These are phyloP conservation scores for Eudorina sp. DNA, from an alignment of 139 green algal genomes.

Conservation along the genomic window DNA sequence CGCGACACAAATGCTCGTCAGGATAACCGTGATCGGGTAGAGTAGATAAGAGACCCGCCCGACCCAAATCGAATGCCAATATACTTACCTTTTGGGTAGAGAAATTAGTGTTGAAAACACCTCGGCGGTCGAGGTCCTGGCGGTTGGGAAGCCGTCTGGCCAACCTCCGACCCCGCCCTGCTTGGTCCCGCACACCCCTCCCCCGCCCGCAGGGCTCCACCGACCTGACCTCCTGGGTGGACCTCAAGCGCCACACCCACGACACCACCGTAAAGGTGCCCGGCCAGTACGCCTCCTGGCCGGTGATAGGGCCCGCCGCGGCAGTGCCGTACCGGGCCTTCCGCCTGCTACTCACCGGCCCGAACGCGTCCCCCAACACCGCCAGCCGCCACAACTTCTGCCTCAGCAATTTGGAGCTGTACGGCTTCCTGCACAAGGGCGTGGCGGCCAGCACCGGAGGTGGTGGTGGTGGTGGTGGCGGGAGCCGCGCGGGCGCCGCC, in stretches of 20 bases:
- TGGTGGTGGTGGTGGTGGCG: background rate
- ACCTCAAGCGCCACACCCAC: constrained; percentile 74
- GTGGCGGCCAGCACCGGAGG: background rate
- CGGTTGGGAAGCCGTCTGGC: too few species aligned
- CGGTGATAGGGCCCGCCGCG: constrained; percentile 73
- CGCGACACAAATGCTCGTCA: too few species aligned
- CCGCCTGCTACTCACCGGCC: constrained; percentile 75
- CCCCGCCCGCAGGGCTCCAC: constrained; percentile 79
- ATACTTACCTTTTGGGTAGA: too few species aligned
- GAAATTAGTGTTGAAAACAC: too few species aligned
- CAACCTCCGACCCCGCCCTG: too few species aligned
- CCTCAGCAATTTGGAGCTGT: constrained; percentile 87
- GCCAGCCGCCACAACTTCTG: constrained; percentile 65
- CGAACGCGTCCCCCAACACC: constrained; percentile 52
- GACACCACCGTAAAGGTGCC: constrained; percentile 78
- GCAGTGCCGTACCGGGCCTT: constrained; percentile 81
- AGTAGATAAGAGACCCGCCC: too few species aligned
- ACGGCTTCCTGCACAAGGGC: constrained; percentile 73
- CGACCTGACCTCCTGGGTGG: constrained; percentile 75
- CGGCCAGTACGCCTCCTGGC: constrained; percentile 87
- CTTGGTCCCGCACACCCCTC: too few species aligned
- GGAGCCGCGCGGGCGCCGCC: too few species aligned
- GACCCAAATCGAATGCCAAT: too few species aligned
- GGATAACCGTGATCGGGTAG: too few species aligned
- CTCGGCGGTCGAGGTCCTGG: too few species aligned